Conservation (phyloP, 768 basidiomycete species). For the Rhizopogon roseolus region DNA sequence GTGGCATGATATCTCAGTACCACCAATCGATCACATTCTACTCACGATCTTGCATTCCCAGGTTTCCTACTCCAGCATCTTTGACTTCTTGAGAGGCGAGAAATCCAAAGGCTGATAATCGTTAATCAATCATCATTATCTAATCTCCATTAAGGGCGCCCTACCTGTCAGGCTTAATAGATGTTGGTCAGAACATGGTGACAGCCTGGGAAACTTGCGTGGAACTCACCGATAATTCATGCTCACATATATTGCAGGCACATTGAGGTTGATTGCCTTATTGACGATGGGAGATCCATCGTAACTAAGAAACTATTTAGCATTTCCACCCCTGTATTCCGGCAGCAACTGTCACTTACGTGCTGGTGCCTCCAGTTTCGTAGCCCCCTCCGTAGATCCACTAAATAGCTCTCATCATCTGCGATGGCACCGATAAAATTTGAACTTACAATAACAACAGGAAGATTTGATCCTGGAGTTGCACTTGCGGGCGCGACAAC, state of each 20-base stretch:
- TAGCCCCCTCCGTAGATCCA: slow-evolving; percentile 35
- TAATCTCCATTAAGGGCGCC: too few species aligned
- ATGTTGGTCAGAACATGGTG: background rate
- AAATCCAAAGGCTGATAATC: slow-evolving; percentile 31
- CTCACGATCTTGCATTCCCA: too few species aligned
- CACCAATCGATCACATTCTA: background rate
- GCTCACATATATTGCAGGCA: slow-evolving; percentile 35
- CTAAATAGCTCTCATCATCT: slow-evolving; percentile 8
- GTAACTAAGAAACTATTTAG: background rate
- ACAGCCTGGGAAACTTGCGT: background rate
- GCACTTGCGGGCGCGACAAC: slow-evolving; percentile 41
- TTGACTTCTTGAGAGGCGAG: slow-evolving; percentile 34
- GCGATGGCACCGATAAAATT: background rate
- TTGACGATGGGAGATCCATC: slow-evolving; percentile 24
- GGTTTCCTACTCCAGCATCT: slow-evolving; percentile 33
- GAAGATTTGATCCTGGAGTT: slow-evolving; percentile 38
- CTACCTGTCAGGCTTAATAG: slow-evolving; percentile 8
- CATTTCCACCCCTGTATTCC: background rate
- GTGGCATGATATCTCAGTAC: background rate
- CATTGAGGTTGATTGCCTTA: slow-evolving; percentile 21
- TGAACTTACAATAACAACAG: slow-evolving; percentile 46
- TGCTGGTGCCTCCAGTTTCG: slow-evolving; percentile 19
- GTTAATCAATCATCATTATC: background rate
- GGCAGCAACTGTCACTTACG: slow-evolving; percentile 1
- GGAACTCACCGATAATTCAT: slow-evolving; percentile 35